These are phyloP conservation scores for Rhizoctonia solani DNA, from an alignment of 1,284 basidiomycete species.

Conservation along the genomic window DNA sequence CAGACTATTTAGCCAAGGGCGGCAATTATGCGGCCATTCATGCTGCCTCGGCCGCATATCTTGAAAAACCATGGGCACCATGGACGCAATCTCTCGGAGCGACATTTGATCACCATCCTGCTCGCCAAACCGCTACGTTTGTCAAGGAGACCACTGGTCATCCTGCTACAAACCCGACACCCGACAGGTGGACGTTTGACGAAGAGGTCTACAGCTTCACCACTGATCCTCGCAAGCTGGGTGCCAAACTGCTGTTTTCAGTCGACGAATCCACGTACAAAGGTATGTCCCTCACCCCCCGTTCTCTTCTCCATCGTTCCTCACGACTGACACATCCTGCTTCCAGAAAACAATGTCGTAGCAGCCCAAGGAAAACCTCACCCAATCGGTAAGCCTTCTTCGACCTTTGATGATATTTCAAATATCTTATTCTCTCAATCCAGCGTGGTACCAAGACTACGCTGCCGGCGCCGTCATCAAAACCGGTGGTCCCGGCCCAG, in stretches of 20 bases:
- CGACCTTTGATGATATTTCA: neutral
- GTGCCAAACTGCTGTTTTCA: conserved; percentile 66
- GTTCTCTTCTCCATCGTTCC: neutral
- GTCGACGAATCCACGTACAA: conserved; percentile 69
- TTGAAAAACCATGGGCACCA: conserved; percentile 57
- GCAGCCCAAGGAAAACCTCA: conserved; percentile 64
- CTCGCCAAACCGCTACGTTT: conserved; percentile 52
- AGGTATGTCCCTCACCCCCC: conserved; percentile 53
- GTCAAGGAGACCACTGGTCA: conserved; percentile 63
- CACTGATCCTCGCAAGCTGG: conserved; percentile 68
- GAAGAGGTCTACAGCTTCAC: conserved; percentile 81
- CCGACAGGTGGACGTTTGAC: conserved; percentile 63
- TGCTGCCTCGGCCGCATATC: conserved; percentile 68
- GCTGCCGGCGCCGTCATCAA: conserved; percentile 57
- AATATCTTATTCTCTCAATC: neutral
- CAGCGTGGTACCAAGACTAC: conserved; percentile 79
- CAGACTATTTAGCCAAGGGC: conserved; percentile 66
- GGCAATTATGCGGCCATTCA: conserved; percentile 74
- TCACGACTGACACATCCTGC: neutral
- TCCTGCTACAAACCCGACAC: conserved; percentile 67
- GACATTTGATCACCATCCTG: conserved; percentile 53
- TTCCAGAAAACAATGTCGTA: neutral
- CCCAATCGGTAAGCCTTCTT: conserved; percentile 57
- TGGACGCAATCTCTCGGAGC: conserved; percentile 56
- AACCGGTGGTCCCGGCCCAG: conserved; percentile 48